These are phyloP conservation scores for Aureobasidium sp. DNA, from an alignment of 2,329 filamentous ascomycete species.

Conservation along the genomic window DNA sequence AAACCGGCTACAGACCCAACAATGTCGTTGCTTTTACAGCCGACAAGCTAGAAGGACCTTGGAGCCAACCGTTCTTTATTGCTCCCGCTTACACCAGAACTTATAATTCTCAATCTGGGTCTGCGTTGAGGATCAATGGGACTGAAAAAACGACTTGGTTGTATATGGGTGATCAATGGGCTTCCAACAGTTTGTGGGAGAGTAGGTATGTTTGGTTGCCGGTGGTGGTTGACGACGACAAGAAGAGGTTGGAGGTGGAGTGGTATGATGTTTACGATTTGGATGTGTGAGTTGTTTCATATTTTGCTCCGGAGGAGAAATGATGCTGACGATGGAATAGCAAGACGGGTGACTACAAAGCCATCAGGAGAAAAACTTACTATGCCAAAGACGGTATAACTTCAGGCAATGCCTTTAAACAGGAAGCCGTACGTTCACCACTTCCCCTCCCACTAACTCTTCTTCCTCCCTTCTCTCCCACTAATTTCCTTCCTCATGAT, in stretches of 20 bases:
- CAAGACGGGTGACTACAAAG: constrained; percentile 41
- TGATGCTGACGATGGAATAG: constrained; percentile 5
- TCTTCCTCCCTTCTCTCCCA: neutral
- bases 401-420: constrained; percentile 43
- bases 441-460: no score
- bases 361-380: constrained; percentile 43
- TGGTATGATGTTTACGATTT: constrained; percentile 53
- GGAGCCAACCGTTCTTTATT: constrained; percentile 54
- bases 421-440: constrained; percentile 38
- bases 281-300: constrained; percentile 30
- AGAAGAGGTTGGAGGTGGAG: constrained; percentile 41
- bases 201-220: constrained; percentile 51
- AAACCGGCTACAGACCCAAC: constrained; percentile 56
- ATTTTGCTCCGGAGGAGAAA: neutral
- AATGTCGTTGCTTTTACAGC: constrained; percentile 55
- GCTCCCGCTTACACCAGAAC: constrained; percentile 50
- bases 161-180: constrained; percentile 62
- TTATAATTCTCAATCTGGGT: constrained; percentile 53
- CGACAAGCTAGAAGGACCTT: constrained; percentile 49
- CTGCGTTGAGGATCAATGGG: constrained; percentile 42
- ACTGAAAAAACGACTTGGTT: constrained; percentile 34
- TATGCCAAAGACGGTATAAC: constrained; percentile 38
- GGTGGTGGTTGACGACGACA: constrained; percentile 43
- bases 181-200: constrained; percentile 49
- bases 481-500: neutral